Base-by-base conservation (phyloP, 345 rosid genomes). In the Eutrema heterophyllum region DNA sequence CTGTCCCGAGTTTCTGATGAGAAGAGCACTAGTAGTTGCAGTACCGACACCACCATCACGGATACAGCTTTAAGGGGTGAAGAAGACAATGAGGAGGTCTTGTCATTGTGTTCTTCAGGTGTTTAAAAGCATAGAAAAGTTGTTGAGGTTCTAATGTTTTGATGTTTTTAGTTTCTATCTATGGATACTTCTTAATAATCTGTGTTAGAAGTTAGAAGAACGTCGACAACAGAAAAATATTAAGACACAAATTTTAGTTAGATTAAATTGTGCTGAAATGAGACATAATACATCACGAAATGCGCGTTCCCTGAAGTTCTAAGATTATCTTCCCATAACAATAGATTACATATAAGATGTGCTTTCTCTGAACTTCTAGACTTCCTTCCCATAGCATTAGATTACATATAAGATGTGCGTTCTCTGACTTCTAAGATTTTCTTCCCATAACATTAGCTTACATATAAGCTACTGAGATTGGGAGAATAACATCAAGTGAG, bases 1-100 rank as follows among this genome's bases (percentile, higher is more conserved):
- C 49, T 40, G 21, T 49, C 58, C 35, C 45, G 32, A 9, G 40
- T 43, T 36, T 64, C 68, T 24, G 84, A 81, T 53, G 81, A 77
- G 33, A 71, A 71, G 53, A 73, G 75, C 54, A 64, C 62, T 40
- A 72, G 71, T 27, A 76, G 84, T 62, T 75, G 72, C 79, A 83
- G 85, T 72, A 89, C 88, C 26, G 87, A 87, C 44, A 83, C 88
- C 2, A 89, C 87, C 43, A 76, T 85, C 67, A 85, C 85, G 41
- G 85, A 86, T 72, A 67, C 78, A 75, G 77, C 74, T 64, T 50
- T 71, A 77, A 59, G 48, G 15, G 71, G 60, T 27, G 66, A 70
- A 45, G 78, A 63, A 44, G 81, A 64, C 58, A 70, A 65, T 45
- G 68, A 74, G 64, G 76, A 54, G 57, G 33, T 32, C 36, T 43